Evolutionary conservation across 208 protist species (phyloP).

Genomic region (Leishmania arabica): DNA sequence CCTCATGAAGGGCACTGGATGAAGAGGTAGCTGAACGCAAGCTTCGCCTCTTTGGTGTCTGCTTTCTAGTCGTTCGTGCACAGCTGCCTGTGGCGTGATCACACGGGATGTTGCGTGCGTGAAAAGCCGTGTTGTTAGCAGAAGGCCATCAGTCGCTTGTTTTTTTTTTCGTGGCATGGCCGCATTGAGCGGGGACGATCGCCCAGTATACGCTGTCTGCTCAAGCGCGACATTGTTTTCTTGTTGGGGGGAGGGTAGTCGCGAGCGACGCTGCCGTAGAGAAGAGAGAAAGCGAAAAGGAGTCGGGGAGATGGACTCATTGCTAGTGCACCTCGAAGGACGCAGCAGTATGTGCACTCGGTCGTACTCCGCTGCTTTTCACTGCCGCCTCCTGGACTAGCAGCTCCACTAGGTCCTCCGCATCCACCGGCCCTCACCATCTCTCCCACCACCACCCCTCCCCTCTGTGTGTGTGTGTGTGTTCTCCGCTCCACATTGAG

Average conservation of each 20-base stretch:
- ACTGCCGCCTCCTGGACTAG: neutral
- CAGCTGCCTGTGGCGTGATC: neutral
- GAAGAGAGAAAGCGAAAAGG: neutral
- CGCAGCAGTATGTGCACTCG: neutral
- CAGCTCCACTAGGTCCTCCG: neutral
- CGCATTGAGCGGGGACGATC: neutral
- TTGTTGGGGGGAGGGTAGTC: neutral
- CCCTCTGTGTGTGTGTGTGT: neutral
- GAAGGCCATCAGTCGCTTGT: neutral
- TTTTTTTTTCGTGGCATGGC: neutral
- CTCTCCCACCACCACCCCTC: no score
- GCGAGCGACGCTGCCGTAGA: neutral
- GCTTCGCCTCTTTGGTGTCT: neutral
- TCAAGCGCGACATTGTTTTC: neutral
- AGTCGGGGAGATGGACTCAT: neutral
- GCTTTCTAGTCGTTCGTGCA: neutral
- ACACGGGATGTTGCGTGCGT: neutral
- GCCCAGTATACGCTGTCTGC: neutral
- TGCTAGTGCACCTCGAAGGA: neutral
- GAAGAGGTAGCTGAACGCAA: neutral
- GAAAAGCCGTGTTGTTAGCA: neutral
- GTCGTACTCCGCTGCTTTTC: neutral
- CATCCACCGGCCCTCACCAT: neutral
- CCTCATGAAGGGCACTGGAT: neutral
- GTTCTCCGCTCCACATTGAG: neutral